These are phyloP conservation scores for Monosporozyma aquatica DNA, from an alignment of 805 yeast genomes.

Conservation along the genomic window DNA sequence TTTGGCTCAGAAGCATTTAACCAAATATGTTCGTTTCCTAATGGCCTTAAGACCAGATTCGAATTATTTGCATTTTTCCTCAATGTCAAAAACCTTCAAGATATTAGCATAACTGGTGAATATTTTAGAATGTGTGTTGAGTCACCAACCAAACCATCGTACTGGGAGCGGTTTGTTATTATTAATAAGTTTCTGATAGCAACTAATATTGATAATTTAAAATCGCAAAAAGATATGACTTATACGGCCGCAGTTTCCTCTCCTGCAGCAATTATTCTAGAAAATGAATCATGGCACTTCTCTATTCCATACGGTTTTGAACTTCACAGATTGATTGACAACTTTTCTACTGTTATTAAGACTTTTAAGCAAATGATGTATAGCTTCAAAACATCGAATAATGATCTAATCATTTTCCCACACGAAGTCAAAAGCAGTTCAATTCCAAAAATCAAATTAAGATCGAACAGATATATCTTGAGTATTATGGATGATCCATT, in stretches of 20 bases:
- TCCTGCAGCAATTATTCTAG: conserved; percentile 32
- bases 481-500: conserved; percentile 84
- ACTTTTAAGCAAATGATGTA: conserved; percentile 50
- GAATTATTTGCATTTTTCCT: conserved; percentile 33
- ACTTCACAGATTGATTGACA: conserved; percentile 73
- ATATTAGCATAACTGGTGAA: conserved; percentile 23
- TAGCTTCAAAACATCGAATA: conserved; percentile 38
- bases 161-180: conserved; percentile 43
- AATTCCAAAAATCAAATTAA: conserved; percentile 51
- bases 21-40: conserved; percentile 34
- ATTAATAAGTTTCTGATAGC: conserved; percentile 30
- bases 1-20: conserved; percentile 18
- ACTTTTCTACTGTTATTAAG: conserved; percentile 58
- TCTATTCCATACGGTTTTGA: conserved; percentile 66
- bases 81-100: conserved; percentile 13
- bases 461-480: conserved; percentile 47
- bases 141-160: conserved; percentile 39
- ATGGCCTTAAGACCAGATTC: conserved; percentile 39
- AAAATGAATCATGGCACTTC: conserved; percentile 39
- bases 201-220: conserved; percentile 27
- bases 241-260: not conserved
- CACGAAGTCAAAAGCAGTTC: conserved; percentile 32
- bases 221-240: conserved; percentile 15
- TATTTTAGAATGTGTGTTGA: conserved; percentile 40
- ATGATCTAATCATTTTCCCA: conserved; percentile 34